Percentiles rank a stretch among this genome's conserved stretches.
These are phyloP conservation scores for Papilionanthe hybrid DNA, from an alignment of 116 monocot genomes.

Conservation along the genomic window DNA sequence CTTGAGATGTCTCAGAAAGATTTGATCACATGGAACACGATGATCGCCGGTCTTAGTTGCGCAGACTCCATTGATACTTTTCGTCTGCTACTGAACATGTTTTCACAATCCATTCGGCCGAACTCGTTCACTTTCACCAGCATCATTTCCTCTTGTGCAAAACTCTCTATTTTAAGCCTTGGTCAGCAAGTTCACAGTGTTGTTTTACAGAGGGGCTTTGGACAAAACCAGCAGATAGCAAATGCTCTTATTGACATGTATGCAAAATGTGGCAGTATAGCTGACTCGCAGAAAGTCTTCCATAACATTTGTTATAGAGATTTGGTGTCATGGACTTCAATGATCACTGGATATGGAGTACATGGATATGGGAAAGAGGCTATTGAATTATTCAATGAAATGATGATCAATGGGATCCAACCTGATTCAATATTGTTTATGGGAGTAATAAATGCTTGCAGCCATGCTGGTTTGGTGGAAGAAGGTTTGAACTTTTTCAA, in stretches of 20 bases:
- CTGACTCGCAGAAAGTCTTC: conserved; percentile 34
- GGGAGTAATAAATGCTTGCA: conserved; percentile 57
- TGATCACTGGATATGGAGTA: conserved; percentile 57
- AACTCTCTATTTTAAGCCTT: conserved; percentile 31
- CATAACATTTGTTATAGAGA: conserved; percentile 33
- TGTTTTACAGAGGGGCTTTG: conserved; percentile 35
- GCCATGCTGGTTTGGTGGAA: conserved; percentile 63
- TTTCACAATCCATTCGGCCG: conserved; percentile 20
- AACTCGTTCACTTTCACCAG: conserved; percentile 58
- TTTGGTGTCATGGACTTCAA: conserved; percentile 65
- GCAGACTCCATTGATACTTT: conserved; percentile 24
- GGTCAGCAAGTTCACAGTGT: conserved; percentile 56
- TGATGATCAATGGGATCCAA: conserved; percentile 23
- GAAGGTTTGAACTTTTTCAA: conserved; percentile 59
- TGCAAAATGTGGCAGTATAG: conserved; percentile 54
- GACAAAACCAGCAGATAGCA: conserved; percentile 23
- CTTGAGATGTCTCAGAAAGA: conserved; percentile 41
- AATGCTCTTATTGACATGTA: conserved; percentile 78
- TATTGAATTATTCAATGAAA: conserved; percentile 45
- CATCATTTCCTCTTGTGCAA: conserved; percentile 42
- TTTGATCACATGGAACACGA: conserved; percentile 71
- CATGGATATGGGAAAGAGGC: conserved; percentile 60
- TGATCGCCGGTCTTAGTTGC: conserved; percentile 43
- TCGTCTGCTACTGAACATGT: conserved; percentile 26
- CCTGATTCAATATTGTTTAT: conserved; percentile 47